A percentile compares a stretch with the other conserved stretches of the same genome.
phyloP scores from a whole-genome alignment of 2,329 filamentous ascomycete genomes.

The Curvularia hawaiiensis region DNA sequence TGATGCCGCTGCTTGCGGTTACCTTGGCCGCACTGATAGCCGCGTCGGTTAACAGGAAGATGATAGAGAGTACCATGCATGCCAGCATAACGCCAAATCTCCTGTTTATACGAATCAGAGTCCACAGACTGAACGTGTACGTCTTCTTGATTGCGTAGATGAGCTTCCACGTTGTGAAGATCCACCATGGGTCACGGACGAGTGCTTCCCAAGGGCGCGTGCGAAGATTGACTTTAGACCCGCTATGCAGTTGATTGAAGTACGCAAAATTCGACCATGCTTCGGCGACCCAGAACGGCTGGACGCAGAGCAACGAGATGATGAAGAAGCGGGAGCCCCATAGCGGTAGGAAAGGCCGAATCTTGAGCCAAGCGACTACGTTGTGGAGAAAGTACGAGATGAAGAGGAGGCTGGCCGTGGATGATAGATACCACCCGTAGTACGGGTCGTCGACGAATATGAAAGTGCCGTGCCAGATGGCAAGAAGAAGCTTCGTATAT shows the following conservation, averaged over 20 bases:
- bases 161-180: constrained; percentile 44
- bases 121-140: constrained; percentile 36
- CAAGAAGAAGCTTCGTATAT: constrained; percentile 39
- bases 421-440: constrained; percentile 44
- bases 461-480: constrained; percentile 45
- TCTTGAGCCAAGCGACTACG: constrained; percentile 44
- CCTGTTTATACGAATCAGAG: constrained; percentile 34
- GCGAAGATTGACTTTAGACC: constrained; percentile 33
- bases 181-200: constrained; percentile 44
- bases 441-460: constrained; percentile 40
- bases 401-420: constrained; percentile 43
- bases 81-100: constrained; percentile 43
- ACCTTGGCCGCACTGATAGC: constrained; percentile 37
- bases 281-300: constrained; percentile 45
- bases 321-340: constrained; percentile 46
- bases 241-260: constrained; percentile 36
- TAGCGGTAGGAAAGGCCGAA: constrained; percentile 39
- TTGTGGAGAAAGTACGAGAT: constrained; percentile 46
- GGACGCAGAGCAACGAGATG: constrained; percentile 36
- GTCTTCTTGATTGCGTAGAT: constrained; percentile 41
- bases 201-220: constrained; percentile 43
- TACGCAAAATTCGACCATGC: constrained; percentile 46
- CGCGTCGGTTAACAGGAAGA: constrained; percentile 39
- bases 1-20: constrained; percentile 37
- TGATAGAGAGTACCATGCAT: constrained; percentile 42